Evolutionary conservation across 345 rosid species (phyloP).

Genomic region (Eucalyptus curtisii): DNA sequence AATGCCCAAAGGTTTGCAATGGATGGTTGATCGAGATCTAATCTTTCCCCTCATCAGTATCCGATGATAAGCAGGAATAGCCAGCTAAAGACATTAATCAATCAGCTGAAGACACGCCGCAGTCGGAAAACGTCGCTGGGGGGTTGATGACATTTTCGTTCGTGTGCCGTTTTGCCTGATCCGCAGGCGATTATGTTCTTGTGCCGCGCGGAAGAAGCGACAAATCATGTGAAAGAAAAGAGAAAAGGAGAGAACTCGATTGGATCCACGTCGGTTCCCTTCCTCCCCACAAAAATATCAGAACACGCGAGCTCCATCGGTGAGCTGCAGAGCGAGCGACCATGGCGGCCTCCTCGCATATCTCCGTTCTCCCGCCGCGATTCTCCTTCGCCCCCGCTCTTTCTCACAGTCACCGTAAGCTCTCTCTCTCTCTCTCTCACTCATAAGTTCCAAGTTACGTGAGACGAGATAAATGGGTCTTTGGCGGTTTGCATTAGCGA

Average conservation of each 20-base stretch:
- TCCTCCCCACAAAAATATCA: not conserved
- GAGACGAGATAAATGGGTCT: not conserved
- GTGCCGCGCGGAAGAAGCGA: not conserved
- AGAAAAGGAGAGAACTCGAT: not conserved
- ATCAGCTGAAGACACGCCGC: not conserved
- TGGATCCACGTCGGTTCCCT: not conserved
- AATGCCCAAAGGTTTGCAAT: not conserved
- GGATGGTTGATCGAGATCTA: not conserved
- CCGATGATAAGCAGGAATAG: not conserved
- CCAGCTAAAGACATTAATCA: not conserved
- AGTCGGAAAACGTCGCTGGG: not conserved
- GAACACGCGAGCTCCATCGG: not conserved
- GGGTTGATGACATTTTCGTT: not conserved
- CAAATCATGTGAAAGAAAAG: not conserved
- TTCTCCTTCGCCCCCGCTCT: slow-evolving; percentile 1
- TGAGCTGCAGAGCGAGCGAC: not conserved
- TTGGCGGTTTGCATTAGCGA: not conserved
- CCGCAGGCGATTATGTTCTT: not conserved
- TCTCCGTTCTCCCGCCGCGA: slow-evolving; percentile 13
- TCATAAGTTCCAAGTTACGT: not conserved
- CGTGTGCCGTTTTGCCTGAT: not conserved
- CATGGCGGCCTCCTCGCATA: slow-evolving; percentile 12
- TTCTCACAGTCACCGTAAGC: slow-evolving; percentile 15
- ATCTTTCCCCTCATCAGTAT: not conserved
- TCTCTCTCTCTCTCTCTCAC: not conserved